Conservation (phyloP, 331 rosid genomes). For the Erythrophleum ivorense region DNA sequence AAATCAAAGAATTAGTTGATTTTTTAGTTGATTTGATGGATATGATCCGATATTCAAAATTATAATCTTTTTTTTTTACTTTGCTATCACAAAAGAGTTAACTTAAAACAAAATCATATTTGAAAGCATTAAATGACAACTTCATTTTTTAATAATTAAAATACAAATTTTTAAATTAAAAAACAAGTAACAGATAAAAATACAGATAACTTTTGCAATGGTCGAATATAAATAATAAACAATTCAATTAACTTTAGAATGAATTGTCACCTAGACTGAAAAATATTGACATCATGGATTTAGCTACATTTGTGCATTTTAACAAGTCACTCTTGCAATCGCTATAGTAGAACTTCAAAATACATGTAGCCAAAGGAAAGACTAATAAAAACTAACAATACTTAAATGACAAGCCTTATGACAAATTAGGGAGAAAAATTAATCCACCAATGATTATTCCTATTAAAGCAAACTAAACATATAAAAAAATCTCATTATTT, state of each 20-base stretch:
- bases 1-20: too few relatives aligned
- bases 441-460: too few relatives aligned
- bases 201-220: not conserved
- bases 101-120: too few relatives aligned
- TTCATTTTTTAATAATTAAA: not conserved
- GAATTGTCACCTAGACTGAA: conserved; percentile 8
- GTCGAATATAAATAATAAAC: conserved; percentile 1
- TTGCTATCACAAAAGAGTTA: too few relatives aligned
- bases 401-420: not conserved
- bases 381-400: conserved; percentile 7
- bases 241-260: conserved; percentile 28
- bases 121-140: not conserved
- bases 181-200: conserved; percentile 4
- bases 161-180: too few relatives aligned
- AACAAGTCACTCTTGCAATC: conserved; percentile 19
- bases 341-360: not conserved
- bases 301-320: conserved; percentile 7
- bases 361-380: not conserved
- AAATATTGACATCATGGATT: conserved; percentile 37
- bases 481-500: too few relatives aligned
- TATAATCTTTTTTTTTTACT: too few relatives aligned
- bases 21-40: too few relatives aligned
- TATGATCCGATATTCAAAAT: too few relatives aligned
- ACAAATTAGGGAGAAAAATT: conserved; percentile 39
- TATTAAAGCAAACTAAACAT: too few relatives aligned